Evolutionary conservation across 345 rosid genomes (phyloP), one percentile per base, ranked within the genome.

Genomic region (Populus pruinosa): DNA sequence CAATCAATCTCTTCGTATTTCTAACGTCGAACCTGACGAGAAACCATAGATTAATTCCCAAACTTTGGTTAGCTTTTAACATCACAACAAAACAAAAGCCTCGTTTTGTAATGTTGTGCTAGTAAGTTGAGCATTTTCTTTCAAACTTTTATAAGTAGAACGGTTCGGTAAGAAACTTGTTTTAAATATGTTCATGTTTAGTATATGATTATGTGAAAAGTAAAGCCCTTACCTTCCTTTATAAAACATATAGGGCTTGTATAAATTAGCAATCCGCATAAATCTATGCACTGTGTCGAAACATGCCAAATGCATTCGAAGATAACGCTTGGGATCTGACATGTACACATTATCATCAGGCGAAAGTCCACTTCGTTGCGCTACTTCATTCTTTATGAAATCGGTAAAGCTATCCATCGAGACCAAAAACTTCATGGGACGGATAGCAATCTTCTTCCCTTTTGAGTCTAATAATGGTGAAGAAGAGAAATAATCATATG

Each of bases 21-120:
- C 33, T 72, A n/a, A 71, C 79, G 27, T 89, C 87, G 49, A 80
- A 80, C 85, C 89, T 89, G 21, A 6, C 6, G 27, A 25, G 18
- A 31, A 43, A 41, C 38, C 39, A 25, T 9, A 23, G 1, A 21
- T 8, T 33, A 33, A 33, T 62, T 9, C 68, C 31, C 35, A 64
- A 4, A 4, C 8, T 64, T 33, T 25, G 38, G 31, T 5, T 25
- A 29, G 18, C 35, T 4, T 64, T 5, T 3, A 25, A 29, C 14
- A 17, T 41, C 23, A 5, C n/a, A 21, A 8, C 27, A 20, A 69
- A 69, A 4, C 23, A 36, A 41, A 38, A 8, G 8, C 41, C 38
- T 29, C 35, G 68, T 12, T 6, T 49, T 21, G 55, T 49, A 13
- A 3, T 41, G 12, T 3, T 9, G 13, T 41, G 44, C 44, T 10